Conservation (phyloP, 345 rosid species). For the Ailanthus altissimus region DNA sequence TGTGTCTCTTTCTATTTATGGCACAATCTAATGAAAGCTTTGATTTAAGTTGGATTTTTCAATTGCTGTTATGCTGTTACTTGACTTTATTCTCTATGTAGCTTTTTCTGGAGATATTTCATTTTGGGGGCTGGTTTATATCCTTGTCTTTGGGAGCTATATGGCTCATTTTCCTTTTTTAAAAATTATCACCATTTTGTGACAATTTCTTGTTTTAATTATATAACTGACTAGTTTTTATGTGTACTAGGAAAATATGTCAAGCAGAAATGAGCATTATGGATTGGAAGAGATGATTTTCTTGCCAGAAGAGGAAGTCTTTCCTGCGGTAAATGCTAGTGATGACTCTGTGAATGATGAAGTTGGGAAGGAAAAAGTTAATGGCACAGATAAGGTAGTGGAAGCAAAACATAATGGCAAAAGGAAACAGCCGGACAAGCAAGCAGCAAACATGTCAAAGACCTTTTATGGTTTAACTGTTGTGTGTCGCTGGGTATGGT, state of each 20-base stretch:
- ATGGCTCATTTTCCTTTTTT: neutral
- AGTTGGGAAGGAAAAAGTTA: slow-evolving; percentile 41
- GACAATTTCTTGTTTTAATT: neutral
- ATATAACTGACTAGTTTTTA: slow-evolving; percentile 7
- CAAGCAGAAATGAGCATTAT: slow-evolving; percentile 43
- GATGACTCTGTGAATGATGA: slow-evolving; percentile 42
- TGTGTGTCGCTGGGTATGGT: too few relatives aligned
- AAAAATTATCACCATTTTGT: neutral
- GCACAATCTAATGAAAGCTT: too few relatives aligned
- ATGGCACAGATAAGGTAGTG: slow-evolving; percentile 37
- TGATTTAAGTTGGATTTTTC: too few relatives aligned
- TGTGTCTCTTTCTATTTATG: too few relatives aligned
- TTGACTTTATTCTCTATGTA: neutral
- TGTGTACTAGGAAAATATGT: slow-evolving; percentile 44
- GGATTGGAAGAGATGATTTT: slow-evolving; percentile 86
- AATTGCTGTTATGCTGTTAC: neutral
- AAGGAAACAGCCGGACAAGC: slow-evolving; percentile 64
- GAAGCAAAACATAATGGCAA: slow-evolving; percentile 54
- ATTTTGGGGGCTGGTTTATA: neutral
- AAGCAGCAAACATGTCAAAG: too few relatives aligned
- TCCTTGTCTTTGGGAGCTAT: neutral
- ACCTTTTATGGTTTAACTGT: too few relatives aligned
- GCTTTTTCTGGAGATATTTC: neutral
- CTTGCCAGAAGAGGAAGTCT: slow-evolving; percentile 72
- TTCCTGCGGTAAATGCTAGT: slow-evolving; percentile 40